phyloP scores from a whole-genome alignment of 805 yeast genomes.

The Nakazawaea anatomiae region DNA sequence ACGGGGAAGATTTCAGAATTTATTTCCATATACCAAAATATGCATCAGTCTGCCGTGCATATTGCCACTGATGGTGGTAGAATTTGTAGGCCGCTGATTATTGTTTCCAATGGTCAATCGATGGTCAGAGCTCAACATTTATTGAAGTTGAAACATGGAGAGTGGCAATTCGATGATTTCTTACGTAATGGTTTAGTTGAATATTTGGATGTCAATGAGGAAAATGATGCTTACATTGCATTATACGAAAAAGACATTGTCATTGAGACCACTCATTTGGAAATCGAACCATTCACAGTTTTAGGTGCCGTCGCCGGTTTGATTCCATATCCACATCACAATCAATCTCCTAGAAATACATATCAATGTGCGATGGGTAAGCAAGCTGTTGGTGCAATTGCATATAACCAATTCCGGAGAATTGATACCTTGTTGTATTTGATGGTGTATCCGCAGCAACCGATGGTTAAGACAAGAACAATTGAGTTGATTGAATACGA shows the following conservation, averaged over 20 bases:
- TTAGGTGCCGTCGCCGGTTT: slow-evolving; percentile 91
- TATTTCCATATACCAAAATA: slow-evolving; percentile 83
- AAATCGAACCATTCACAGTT: slow-evolving; percentile 91
- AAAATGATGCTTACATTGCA: slow-evolving; percentile 90
- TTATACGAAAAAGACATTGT: slow-evolving; percentile 68
- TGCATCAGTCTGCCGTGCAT: slow-evolving; percentile 89
- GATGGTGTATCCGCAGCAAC: slow-evolving; percentile 99
- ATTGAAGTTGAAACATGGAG: slow-evolving; percentile 53
- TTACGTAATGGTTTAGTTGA: slow-evolving; percentile 83
- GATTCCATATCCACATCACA: slow-evolving; percentile 89
- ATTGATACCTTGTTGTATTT: slow-evolving; percentile 89
- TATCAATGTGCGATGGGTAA: slow-evolving; percentile 99
- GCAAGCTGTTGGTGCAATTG: slow-evolving; percentile 99
- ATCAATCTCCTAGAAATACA: slow-evolving; percentile 95
- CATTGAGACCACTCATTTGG: slow-evolving; percentile 73
- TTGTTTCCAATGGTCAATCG: slow-evolving; percentile 68
- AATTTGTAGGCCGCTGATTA: slow-evolving; percentile 93
- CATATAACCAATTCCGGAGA: slow-evolving; percentile 92
- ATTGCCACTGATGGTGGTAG: slow-evolving; percentile 99
- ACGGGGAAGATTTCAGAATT: slow-evolving; percentile 83
- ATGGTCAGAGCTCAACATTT: slow-evolving; percentile 72
- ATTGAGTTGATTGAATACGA: slow-evolving; percentile 94
- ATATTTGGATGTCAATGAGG: slow-evolving; percentile 95
- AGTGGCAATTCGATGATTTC: slow-evolving; percentile 88
- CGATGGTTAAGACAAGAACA: slow-evolving; percentile 97